Conservation (phyloP, 1,139 yeast genomes). For the Debaryomyces coudertii region DNA sequence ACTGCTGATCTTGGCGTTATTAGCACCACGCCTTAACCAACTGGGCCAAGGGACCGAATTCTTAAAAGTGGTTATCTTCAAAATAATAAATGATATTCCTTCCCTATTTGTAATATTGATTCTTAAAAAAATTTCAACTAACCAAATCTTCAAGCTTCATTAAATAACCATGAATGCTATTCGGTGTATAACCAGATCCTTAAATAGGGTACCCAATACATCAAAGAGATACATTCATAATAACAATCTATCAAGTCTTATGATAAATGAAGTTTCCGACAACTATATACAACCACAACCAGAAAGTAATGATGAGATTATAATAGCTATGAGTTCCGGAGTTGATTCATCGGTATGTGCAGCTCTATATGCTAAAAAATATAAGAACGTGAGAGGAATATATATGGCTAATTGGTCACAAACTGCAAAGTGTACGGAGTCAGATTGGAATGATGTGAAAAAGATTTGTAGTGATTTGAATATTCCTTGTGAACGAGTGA, state of each 20-base stretch:
- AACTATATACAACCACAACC: conserved; percentile 49
- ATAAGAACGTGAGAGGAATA: conserved; percentile 68
- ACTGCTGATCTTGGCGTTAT: conserved; percentile 84
- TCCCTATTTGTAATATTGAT: not conserved
- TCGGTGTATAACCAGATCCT: not conserved
- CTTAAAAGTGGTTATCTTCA: not conserved
- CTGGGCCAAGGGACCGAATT: conserved; percentile 28
- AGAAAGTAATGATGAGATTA: conserved; percentile 54
- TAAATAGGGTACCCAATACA: not conserved
- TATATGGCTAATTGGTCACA: conserved; percentile 95
- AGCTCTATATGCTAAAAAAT: conserved; percentile 58
- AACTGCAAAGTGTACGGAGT: conserved; percentile 72
- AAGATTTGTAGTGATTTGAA: conserved; percentile 59
- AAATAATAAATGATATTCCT: not conserved
- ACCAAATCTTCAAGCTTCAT: not conserved
- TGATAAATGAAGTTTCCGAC: conserved; percentile 6
- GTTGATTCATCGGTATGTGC: conserved; percentile 95
- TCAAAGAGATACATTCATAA: not conserved
- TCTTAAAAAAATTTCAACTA: not conserved
- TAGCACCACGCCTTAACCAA: conserved; percentile 75
- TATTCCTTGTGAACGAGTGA: conserved; percentile 75
- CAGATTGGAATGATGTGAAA: conserved; percentile 87
- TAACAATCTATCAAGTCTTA: not conserved
- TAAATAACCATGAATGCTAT: not conserved
- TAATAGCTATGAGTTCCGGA: conserved; percentile 95